Evolutionary conservation across 805 yeast species (phyloP).

Genomic region (Candida patagonica): DNA sequence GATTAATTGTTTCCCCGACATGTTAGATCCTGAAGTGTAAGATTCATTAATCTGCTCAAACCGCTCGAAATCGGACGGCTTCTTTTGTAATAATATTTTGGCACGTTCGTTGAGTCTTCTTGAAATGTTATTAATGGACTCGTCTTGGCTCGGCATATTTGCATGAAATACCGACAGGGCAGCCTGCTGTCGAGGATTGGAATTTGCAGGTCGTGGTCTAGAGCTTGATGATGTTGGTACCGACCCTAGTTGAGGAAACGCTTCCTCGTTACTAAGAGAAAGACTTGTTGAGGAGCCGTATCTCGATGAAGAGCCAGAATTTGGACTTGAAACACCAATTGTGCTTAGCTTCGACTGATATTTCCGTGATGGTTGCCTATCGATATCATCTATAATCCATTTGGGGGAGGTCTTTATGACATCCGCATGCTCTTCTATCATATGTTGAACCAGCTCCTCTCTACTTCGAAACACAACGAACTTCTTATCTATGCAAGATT

Average conservation of each 20-base stretch:
- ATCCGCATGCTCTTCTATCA: slow-evolving; percentile 71
- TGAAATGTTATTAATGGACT: slow-evolving; percentile 38
- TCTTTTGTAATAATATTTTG: slow-evolving; percentile 60
- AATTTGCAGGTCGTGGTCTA: background rate
- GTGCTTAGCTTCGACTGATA: slow-evolving; percentile 60
- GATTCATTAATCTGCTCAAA: slow-evolving; percentile 43
- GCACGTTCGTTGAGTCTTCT: slow-evolving; percentile 77
- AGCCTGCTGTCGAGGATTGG: slow-evolving; percentile 8
- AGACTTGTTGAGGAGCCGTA: slow-evolving; percentile 6
- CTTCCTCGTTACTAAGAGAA: slow-evolving; percentile 6
- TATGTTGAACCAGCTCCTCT: slow-evolving; percentile 78
- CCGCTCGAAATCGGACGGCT: slow-evolving; percentile 35
- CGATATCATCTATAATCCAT: slow-evolving; percentile 14
- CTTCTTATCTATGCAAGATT: slow-evolving; percentile 72
- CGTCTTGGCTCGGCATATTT: slow-evolving; percentile 14
- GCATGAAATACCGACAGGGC: slow-evolving; percentile 12
- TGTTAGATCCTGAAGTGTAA: slow-evolving; percentile 39
- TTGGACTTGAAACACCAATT: slow-evolving; percentile 23
- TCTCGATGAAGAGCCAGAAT: slow-evolving; percentile 5
- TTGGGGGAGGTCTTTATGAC: slow-evolving; percentile 33
- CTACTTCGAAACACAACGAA: slow-evolving; percentile 89
- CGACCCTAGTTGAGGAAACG: slow-evolving; percentile 21
- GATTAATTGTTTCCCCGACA: slow-evolving; percentile 35
- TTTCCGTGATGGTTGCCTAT: slow-evolving; percentile 25
- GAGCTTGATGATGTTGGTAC: too few relatives aligned